Evolutionary conservation across 108 stramenopile species (phyloP), one percentile per base, ranked within the genome.

Genomic region (Mayamaea pseudoterrestris): DNA sequence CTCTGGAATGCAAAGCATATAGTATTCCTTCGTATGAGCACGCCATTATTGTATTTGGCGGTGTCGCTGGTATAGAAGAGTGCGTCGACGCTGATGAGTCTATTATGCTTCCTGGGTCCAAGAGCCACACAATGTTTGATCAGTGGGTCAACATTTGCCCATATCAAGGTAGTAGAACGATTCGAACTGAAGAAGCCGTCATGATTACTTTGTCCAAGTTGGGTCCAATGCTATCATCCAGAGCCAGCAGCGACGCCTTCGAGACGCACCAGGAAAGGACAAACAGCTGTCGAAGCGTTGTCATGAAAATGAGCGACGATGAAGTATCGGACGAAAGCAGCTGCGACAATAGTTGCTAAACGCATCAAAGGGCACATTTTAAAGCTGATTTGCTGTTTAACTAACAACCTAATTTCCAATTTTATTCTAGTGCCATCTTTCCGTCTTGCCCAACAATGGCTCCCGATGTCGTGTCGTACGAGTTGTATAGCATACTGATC

Each of bases 61-160:
- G 97, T 8, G 93, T 98, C 27, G 83, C 88, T 37, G 96, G 96
- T 14, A 93, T 98, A 30, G 97, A 98, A 60, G 93, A 94, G 53
- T 89, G 80, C 44, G 83, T 96, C 7, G 93, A 95, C 62, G 90
- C 88, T 3, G 94, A 95, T 54, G 93, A 93, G 50, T 70, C 65
- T 2, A 71, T 93, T 47, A 73, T 55, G n/a, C 35, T 94, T 17
- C 66, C 91, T 3, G 93, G 89, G 23, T 68, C 70, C 22, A 68
- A 94, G 43, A 76, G 83, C 40, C 67, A 60, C 21, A 77, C 69
- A 36, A 61, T 95, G 44, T 97, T 97, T 69, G 91, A 97, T 60
- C 30, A 84, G 21, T 97, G 93, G 88, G 61, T 89, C 30, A 93
- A 93, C 45, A 77, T 74, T 13, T 78, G 77, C 42, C 83, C 80